A percentile compares a stretch with the other conserved stretches of the same genome.
Evolutionary conservation across 176 grass and related monocot species (phyloP).

Genomic region (Bolboschoenus planiculmis): DNA sequence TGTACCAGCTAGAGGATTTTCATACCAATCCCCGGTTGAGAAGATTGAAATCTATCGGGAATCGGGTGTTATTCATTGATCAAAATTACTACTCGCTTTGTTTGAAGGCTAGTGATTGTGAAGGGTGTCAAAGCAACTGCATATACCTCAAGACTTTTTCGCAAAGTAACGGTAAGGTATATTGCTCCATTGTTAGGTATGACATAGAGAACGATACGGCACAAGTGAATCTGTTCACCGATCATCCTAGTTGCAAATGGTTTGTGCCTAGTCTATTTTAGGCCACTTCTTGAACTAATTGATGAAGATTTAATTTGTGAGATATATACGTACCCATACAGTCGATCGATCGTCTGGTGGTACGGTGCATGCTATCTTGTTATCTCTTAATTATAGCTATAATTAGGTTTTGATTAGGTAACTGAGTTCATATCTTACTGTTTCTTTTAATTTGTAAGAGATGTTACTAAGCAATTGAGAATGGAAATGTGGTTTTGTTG

Average conservation of each 20-base stretch:
- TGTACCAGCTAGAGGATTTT: background rate
- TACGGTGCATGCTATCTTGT: background rate
- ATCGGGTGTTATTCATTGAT: background rate
- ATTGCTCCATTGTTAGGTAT: background rate
- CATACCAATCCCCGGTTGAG: too few species aligned
- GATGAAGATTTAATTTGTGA: background rate
- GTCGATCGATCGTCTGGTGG: too few species aligned
- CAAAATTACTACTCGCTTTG: background rate
- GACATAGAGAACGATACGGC: background rate
- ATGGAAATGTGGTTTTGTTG: too few species aligned
- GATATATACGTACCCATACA: too few species aligned
- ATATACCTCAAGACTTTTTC: background rate
- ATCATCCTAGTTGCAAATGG: background rate
- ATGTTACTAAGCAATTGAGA: too few species aligned
- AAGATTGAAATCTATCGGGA: background rate
- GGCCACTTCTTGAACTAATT: too few species aligned
- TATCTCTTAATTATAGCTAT: background rate
- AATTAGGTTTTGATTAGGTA: background rate
- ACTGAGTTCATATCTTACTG: too few species aligned
- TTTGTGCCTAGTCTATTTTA: background rate
- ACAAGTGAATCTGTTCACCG: background rate
- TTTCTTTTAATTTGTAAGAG: too few species aligned
- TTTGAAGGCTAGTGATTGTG: slow-evolving; percentile 1
- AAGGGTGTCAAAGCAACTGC: background rate
- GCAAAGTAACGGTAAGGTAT: too few species aligned